phyloP scores from a whole-genome alignment of 2,329 filamentous ascomycete species.

The Verticillium nubilum region DNA sequence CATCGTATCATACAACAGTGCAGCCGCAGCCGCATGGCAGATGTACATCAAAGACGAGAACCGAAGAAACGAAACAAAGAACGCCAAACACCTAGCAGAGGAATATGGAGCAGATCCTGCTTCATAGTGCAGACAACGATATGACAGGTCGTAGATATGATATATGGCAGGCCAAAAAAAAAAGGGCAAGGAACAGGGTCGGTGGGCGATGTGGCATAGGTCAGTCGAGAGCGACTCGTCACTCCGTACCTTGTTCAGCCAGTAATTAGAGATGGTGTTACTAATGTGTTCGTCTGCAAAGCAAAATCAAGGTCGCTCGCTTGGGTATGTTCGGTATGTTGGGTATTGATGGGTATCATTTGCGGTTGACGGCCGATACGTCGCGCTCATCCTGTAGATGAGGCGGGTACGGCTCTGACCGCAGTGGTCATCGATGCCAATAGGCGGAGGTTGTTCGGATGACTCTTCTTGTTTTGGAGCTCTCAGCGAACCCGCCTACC shows the following conservation, averaged over 20 bases:
- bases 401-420: background rate
- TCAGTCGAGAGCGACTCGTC: background rate
- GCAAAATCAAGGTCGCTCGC: constrained; percentile 3
- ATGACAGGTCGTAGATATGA: background rate
- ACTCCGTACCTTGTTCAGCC: background rate
- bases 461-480: background rate
- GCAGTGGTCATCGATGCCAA: background rate
- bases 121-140: background rate
- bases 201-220: background rate
- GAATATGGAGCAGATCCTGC: background rate
- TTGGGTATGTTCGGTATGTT: constrained; percentile 1
- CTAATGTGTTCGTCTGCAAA: background rate
- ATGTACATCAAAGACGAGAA: background rate
- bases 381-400: background rate
- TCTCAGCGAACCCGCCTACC: constrained; percentile 41
- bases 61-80: background rate
- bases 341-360: constrained; percentile 2
- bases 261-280: background rate
- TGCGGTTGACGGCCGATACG: background rate
- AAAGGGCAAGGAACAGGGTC: background rate
- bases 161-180: background rate
- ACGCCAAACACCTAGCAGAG: background rate
- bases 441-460: background rate
- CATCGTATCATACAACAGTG: background rate
- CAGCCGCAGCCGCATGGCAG: background rate